Conservation (phyloP, 2,329 filamentous ascomycete genomes). For the Fusarium proliferatum region DNA sequence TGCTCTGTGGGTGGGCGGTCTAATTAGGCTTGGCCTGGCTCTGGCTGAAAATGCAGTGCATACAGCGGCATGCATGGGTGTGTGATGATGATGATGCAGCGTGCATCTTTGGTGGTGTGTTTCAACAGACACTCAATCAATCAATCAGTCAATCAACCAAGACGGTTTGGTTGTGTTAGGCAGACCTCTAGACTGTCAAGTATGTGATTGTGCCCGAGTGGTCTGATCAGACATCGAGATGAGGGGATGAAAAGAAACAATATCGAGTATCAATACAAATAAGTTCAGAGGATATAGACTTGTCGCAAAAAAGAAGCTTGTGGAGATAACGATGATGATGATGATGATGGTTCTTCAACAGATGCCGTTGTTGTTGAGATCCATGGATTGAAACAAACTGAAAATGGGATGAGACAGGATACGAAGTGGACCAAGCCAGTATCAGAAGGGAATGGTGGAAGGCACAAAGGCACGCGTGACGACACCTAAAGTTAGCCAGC, state of each 20-base stretch:
- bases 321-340: conserved; percentile 15
- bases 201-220: conserved; percentile 22
- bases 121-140: conserved; percentile 19
- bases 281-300: background rate
- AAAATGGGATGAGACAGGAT: conserved; percentile 24
- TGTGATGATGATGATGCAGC: conserved; percentile 37
- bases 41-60: conserved; percentile 30
- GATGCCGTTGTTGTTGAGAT: conserved; percentile 10
- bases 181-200: background rate
- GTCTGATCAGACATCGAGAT: conserved; percentile 18
- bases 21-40: conserved; percentile 36
- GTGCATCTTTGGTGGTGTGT: conserved; percentile 34
- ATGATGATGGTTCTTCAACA: conserved; percentile 13
- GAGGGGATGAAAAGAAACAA: conserved; percentile 6
- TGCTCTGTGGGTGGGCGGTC: conserved; percentile 30
- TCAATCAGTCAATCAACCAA: background rate
- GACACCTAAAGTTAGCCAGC: background rate
- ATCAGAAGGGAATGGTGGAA: conserved; percentile 30
- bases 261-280: background rate
- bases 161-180: conserved; percentile 1
- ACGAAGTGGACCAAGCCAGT: conserved; percentile 28
- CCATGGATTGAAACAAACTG: conserved; percentile 36
- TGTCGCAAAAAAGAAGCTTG: conserved; percentile 22
- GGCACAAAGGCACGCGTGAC: conserved; percentile 22
- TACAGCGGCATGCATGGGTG: conserved; percentile 2